These are phyloP conservation scores for Tetrahymena borealis DNA, from an alignment of 73 alveolate genomes.

Conservation along the genomic window DNA sequence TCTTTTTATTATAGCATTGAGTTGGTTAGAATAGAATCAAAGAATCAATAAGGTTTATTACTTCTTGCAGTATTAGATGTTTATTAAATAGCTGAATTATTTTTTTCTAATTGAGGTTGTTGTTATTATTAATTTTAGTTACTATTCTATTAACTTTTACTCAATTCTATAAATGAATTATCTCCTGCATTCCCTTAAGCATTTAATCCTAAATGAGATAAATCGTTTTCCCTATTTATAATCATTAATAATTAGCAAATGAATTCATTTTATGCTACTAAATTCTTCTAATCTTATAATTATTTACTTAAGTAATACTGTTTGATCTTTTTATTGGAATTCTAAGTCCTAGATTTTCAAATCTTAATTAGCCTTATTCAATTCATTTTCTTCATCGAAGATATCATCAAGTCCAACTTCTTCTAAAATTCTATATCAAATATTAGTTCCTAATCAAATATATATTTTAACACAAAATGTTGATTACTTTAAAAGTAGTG, in stretches of 20 bases:
- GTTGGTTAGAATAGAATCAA: not conserved
- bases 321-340: not conserved
- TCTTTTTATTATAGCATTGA: not conserved
- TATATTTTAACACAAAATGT: not conserved
- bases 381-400: constrained; percentile 46
- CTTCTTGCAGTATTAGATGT: not conserved
- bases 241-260: no score
- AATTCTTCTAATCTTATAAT: no score
- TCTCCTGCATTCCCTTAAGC: not conserved
- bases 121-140: not conserved
- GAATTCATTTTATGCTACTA: no score
- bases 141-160: not conserved
- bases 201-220: not conserved
- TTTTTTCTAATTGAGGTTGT: not conserved
- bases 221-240: not conserved
- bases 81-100: not conserved
- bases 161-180: not conserved
- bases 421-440: constrained; percentile 32
- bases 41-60: not conserved
- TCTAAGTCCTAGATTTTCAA: not conserved
- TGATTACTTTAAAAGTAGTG: constrained; percentile 44
- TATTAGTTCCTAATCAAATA: not conserved
- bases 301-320: not conserved
- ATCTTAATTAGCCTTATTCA: not conserved
- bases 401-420: constrained; percentile 69